Conservation (phyloP, 2,329 filamentous ascomycete species). For the Cryphonectria naterciae region DNA sequence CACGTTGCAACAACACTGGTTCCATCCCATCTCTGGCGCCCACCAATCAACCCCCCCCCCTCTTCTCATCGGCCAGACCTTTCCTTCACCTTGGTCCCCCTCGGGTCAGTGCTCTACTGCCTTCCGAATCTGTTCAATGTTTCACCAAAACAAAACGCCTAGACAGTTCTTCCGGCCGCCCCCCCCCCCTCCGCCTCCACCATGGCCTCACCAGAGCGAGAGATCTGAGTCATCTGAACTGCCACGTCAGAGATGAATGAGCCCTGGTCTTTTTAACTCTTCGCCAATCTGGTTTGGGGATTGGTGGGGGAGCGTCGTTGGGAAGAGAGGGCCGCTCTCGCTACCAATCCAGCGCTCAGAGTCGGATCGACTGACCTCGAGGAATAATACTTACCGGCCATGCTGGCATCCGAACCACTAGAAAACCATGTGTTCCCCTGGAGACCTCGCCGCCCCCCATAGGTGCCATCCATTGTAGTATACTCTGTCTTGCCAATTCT, state of each 20-base stretch:
- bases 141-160: slow-evolving; percentile 12
- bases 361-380: not conserved
- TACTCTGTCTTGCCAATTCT: not conserved
- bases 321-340: not conserved
- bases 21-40: slow-evolving; percentile 9
- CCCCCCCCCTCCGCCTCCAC: not conserved
- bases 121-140: slow-evolving; percentile 5
- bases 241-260: not conserved
- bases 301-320: too few species aligned
- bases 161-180: not conserved
- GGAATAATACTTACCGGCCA: not conserved
- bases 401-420: not conserved
- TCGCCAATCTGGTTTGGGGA: not conserved
- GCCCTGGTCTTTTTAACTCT: not conserved
- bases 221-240: not conserved
- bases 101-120: not conserved
- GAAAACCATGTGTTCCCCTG: not conserved
- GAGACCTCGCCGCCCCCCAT: not conserved
- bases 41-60: not conserved
- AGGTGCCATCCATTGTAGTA: not conserved
- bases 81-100: not conserved
- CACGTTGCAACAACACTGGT: not conserved
- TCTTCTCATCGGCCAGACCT: not conserved
- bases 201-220: not conserved
- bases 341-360: not conserved